These are phyloP conservation scores for Chalciporus sp. DNA, from an alignment of 1,284 basidiomycete genomes.

Conservation along the genomic window DNA sequence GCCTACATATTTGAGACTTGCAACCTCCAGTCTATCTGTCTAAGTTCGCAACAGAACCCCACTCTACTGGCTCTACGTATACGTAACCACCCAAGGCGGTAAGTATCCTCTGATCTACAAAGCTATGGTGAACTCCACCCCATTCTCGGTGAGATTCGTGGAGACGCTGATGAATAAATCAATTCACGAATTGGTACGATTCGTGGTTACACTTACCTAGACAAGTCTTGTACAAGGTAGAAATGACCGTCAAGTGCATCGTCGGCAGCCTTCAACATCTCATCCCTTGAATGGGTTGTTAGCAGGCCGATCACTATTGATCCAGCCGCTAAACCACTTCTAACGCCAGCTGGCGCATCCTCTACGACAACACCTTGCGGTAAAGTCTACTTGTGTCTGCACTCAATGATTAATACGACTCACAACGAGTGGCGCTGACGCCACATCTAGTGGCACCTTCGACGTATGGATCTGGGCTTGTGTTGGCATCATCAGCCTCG, in stretches of 20 bases:
- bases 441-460: constrained; percentile 67
- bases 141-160: constrained; percentile 20
- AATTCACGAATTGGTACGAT: neutral
- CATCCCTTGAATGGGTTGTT: constrained; percentile 72
- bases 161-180: constrained; percentile 24
- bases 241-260: constrained; percentile 34
- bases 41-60: neutral
- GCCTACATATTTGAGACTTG: constrained; percentile 4
- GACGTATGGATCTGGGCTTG: constrained; percentile 84
- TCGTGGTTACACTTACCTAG: constrained; percentile 45
- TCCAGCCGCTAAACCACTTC: constrained; percentile 75
- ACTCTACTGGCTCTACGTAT: neutral
- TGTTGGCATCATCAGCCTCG: constrained; percentile 33
- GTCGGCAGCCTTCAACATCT: constrained; percentile 58
- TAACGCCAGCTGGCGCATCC: constrained; percentile 82
- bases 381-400: constrained; percentile 11
- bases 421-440: constrained; percentile 62
- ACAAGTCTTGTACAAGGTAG: constrained; percentile 65
- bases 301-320: constrained; percentile 78
- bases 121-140: constrained; percentile 24
- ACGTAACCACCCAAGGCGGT: neutral
- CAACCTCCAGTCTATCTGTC: constrained; percentile 6
- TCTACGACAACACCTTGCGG: constrained; percentile 76
- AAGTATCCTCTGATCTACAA: constrained; percentile 9
- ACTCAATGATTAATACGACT: constrained; percentile 19